Evolutionary conservation across 495 filamentous ascomycete genomes (phyloP), one percentile per base, ranked within the genome.

Genomic region (Xylaria palmicola): DNA sequence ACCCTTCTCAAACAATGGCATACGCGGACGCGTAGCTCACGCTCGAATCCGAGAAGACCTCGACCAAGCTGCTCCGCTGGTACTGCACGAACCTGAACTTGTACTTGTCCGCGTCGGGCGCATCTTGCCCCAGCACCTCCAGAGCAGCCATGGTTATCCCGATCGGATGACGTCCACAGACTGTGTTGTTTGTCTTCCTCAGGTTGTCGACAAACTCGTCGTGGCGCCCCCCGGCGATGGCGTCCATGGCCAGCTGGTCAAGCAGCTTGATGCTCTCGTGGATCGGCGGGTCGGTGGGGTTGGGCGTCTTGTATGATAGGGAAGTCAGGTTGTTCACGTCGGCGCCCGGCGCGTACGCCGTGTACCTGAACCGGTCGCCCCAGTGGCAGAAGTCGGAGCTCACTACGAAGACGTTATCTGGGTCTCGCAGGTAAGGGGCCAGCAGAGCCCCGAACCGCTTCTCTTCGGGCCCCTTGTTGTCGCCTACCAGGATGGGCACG

Each of bases 341-440:
- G 78, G 63, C 80, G 71, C 22, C 80, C 6, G 85, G 86, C 29
- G 86, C 77, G 69, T 96, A 96, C 69, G 88, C 88, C 39, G 90
- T 93, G 72, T 98, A 98, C 37, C 80, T 80, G 74, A 97, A 98
- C 17, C 92, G 85, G 17, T 81, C 68, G 19, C 94, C 94, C 94
- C 94, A 98, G 75, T 98, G 94, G 62, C 93, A 97, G 72, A 98
- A 98, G 71, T 98, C 94, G 4, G 92, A 96, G 70, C 86, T 90
- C 55, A 98, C 83, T 63, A 98, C 83, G 72, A 97, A 98, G 9
- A 88, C 84, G 62, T 88, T 94, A 19, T 80, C 80, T 3, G 86
- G 85, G 69, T 96, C 89, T 39, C 82, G 79, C 7, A 98, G 77
- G 67, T 95, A 96, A 2, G 88, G 86, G 27, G 90, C 86, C n/a